phyloP scores from a whole-genome alignment of 441 rosid species.

The Flueggea neowawraea region DNA sequence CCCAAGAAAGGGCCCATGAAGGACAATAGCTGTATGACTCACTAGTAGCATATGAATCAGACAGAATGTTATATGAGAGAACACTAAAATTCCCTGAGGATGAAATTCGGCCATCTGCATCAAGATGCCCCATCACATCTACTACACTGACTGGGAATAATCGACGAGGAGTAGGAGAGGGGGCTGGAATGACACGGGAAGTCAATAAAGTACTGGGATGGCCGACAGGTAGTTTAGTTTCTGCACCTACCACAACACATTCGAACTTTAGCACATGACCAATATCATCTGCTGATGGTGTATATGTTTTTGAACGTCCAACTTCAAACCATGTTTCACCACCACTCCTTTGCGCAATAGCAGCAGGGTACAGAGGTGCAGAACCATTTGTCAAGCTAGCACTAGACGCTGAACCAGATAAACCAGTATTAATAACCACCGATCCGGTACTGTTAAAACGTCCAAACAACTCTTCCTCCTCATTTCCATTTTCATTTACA shows the following conservation, averaged over 20 bases:
- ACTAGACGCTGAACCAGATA: conserved; percentile 70
- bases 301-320: conserved; percentile 83
- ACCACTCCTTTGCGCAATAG: conserved; percentile 71
- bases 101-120: conserved; percentile 70
- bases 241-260: conserved; percentile 86
- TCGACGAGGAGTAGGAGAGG: conserved; percentile 91
- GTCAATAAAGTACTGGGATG: conserved; percentile 70
- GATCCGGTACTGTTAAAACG: conserved; percentile 73
- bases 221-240: conserved; percentile 68
- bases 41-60: conserved; percentile 84
- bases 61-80: conserved; percentile 92
- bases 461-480: conserved; percentile 83
- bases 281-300: conserved; percentile 94
- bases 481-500: conserved; percentile 83
- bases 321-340: conserved; percentile 96
- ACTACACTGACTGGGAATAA: conserved; percentile 75
- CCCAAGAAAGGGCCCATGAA: conserved; percentile 99
- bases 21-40: conserved; percentile 92
- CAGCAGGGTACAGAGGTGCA: conserved; percentile 80
- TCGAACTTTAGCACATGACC: conserved; percentile 95
- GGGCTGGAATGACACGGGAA: conserved; percentile 99
- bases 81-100: conserved; percentile 87
- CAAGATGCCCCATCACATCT: conserved; percentile 74
- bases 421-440: conserved; percentile 45
- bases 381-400: conserved; percentile 76